Percentiles rank a stretch among this genome's conserved stretches.
phyloP scores from a whole-genome alignment of 1,284 basidiomycete genomes.

The Papiliotrema terrestris region DNA sequence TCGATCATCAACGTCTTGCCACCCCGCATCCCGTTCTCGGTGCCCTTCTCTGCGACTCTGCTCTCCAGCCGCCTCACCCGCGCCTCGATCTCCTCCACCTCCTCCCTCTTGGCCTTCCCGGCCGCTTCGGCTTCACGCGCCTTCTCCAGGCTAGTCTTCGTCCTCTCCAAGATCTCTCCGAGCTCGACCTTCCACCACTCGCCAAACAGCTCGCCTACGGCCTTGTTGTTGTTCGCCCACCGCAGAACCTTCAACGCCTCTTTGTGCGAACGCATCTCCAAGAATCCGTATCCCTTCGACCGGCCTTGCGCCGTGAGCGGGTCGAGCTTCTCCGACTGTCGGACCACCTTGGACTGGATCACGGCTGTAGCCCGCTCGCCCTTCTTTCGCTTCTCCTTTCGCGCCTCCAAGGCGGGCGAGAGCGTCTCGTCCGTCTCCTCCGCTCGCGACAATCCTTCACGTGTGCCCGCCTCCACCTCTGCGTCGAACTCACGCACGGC shows the following conservation, averaged over 20 bases:
- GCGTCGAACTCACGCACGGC: conserved; percentile 73
- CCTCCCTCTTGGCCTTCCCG: conserved; percentile 29
- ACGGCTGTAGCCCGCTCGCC: conserved; percentile 58
- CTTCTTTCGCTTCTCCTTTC: conserved; percentile 39
- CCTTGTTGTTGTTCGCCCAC: conserved; percentile 88
- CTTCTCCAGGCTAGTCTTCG: conserved; percentile 53
- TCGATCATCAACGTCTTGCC: conserved; percentile 75
- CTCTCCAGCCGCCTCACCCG: conserved; percentile 45
- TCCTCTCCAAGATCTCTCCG: conserved; percentile 60
- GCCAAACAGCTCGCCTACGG: conserved; percentile 62
- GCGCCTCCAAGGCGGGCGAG: conserved; percentile 47
- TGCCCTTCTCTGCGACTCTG: conserved; percentile 51
- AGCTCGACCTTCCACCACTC: conserved; percentile 82
- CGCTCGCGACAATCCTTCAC: conserved; percentile 65
- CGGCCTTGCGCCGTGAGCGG: conserved; percentile 78
- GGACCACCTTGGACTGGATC: conserved; percentile 82
- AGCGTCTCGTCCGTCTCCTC: conserved; percentile 59
- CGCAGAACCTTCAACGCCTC: conserved; percentile 87
- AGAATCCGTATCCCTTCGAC: conserved; percentile 91
- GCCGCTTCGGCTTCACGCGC: conserved; percentile 23
- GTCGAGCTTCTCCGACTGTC: conserved; percentile 76
- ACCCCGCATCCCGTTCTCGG: conserved; percentile 48
- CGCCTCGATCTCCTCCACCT: conserved; percentile 37
- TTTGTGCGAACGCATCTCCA: conserved; percentile 82
- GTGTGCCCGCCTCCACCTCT: conserved; percentile 66